These are phyloP conservation scores for Penicillium decumbens DNA, from an alignment of 2,329 filamentous ascomycete genomes.

Conservation along the genomic window DNA sequence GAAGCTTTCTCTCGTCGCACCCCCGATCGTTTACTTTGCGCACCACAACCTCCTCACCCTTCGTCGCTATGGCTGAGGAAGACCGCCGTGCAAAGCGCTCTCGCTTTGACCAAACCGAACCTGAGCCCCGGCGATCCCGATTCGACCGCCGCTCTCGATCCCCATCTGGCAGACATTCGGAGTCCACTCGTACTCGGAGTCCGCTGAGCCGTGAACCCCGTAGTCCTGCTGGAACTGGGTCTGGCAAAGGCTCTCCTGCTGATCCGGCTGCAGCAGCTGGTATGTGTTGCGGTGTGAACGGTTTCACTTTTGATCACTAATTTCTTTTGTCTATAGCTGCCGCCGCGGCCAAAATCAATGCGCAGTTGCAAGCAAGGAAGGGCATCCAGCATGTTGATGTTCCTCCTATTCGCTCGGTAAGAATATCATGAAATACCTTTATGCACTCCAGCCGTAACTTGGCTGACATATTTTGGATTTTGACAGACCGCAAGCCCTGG, in stretches of 20 bases:
- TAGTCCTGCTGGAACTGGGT: slow-evolving; percentile 44
- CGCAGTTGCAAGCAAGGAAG: slow-evolving; percentile 77
- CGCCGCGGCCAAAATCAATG: slow-evolving; percentile 82
- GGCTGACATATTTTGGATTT: background rate
- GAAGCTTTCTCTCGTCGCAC: slow-evolving; percentile 7
- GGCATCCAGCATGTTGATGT: slow-evolving; percentile 87
- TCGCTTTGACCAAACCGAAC: slow-evolving; percentile 88
- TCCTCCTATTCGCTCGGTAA: slow-evolving; percentile 66
- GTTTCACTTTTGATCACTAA: slow-evolving; percentile 5
- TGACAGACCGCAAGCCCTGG: slow-evolving; percentile 47
- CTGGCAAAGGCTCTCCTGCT: slow-evolving; percentile 46
- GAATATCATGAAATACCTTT: slow-evolving; percentile 9
- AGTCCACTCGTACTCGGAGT: slow-evolving; percentile 73
- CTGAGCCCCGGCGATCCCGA: slow-evolving; percentile 72
- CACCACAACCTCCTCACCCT: background rate
- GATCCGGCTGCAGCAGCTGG: slow-evolving; percentile 76
- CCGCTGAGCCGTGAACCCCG: slow-evolving; percentile 57
- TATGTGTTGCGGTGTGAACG: slow-evolving; percentile 37
- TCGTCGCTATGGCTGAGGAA: slow-evolving; percentile 64
- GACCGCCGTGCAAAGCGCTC: slow-evolving; percentile 77
- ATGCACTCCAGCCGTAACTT: background rate
- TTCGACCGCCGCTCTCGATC: slow-evolving; percentile 92
- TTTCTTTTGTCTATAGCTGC: slow-evolving; percentile 56
- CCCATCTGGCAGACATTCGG: slow-evolving; percentile 62
- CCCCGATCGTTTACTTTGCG: slow-evolving; percentile 1